phyloP scores from a whole-genome alignment of 306 rosid genomes.

The Trifolium pratense region DNA sequence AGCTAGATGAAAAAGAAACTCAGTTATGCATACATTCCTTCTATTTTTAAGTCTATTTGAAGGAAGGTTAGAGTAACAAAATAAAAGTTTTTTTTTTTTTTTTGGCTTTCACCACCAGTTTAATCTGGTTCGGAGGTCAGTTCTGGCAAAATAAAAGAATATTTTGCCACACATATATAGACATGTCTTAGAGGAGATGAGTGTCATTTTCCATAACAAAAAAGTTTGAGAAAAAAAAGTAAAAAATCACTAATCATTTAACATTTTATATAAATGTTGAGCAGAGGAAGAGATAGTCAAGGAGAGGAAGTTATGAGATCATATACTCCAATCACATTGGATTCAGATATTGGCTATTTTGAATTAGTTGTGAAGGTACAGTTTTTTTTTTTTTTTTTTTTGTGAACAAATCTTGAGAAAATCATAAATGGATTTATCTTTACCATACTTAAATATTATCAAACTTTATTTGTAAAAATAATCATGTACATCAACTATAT shows the following conservation, averaged over 20 bases:
- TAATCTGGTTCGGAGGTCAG: too few species aligned
- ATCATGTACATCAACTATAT: background rate
- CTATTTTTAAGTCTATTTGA: background rate
- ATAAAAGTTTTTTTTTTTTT: too few species aligned
- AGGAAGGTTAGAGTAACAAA: too few species aligned
- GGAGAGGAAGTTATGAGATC: conserved; percentile 69
- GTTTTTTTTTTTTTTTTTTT: background rate
- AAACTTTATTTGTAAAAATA: conserved; percentile 2
- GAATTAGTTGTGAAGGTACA: conserved; percentile 76
- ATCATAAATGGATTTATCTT: background rate
- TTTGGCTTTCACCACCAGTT: too few species aligned
- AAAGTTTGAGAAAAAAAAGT: background rate
- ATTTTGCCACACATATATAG: too few species aligned
- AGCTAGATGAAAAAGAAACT: too few species aligned
- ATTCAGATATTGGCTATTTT: conserved; percentile 72
- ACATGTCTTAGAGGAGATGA: too few species aligned
- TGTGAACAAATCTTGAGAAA: background rate
- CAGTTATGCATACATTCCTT: background rate
- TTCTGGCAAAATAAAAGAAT: too few species aligned
- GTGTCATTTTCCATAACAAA: background rate
- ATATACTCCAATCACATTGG: conserved; percentile 84
- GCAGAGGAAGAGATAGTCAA: conserved; percentile 67
- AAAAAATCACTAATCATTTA: background rate
- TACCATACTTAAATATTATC: background rate
- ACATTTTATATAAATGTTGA: conserved; percentile 8